Percentiles rank a stretch among this genome's conserved stretches.
phyloP scores from a whole-genome alignment of 2,329 filamentous ascomycete species.

The Aspergillus ochraceus region DNA sequence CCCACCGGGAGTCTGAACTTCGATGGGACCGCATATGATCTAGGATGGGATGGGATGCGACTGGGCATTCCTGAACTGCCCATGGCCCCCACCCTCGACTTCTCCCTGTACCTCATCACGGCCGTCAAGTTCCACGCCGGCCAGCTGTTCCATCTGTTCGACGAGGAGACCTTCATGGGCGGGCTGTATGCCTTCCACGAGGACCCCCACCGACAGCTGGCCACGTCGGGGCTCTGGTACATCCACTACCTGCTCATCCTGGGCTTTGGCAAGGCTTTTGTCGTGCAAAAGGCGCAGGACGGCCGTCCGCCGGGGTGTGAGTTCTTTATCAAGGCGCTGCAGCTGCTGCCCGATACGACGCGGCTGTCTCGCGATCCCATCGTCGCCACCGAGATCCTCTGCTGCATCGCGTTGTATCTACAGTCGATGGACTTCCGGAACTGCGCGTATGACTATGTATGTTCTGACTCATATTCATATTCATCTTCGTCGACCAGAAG shows the following conservation, averaged over 20 bases:
- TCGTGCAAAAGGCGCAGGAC: constrained; percentile 38
- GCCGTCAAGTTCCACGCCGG: constrained; percentile 57
- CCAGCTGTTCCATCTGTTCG: constrained; percentile 55
- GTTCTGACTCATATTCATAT: not conserved
- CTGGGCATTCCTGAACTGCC: constrained; percentile 29
- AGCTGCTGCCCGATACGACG: constrained; percentile 45
- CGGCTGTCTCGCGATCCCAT: constrained; percentile 46
- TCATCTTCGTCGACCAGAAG: too few species aligned
- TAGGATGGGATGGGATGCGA: constrained; percentile 51
- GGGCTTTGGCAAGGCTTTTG: constrained; percentile 57
- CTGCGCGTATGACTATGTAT: constrained; percentile 49
- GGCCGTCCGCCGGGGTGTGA: constrained; percentile 49
- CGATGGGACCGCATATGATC: constrained; percentile 53
- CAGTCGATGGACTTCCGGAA: constrained; percentile 53
- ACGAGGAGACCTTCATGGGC: constrained; percentile 53
- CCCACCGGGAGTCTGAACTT: constrained; percentile 50
- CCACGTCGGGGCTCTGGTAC: constrained; percentile 47
- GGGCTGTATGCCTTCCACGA: constrained; percentile 45
- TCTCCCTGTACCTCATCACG: constrained; percentile 53
- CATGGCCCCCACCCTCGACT: constrained; percentile 50
- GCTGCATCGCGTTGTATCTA: constrained; percentile 54
- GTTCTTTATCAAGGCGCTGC: constrained; percentile 48
- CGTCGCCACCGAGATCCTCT: constrained; percentile 51
- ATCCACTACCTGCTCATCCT: constrained; percentile 56
- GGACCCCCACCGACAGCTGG: constrained; percentile 26